A percentile compares a stretch with the other conserved stretches of the same genome.
These are phyloP conservation scores for Pyrenochaeta sp. DNA, from an alignment of 2,329 filamentous ascomycete species.

Conservation along the genomic window DNA sequence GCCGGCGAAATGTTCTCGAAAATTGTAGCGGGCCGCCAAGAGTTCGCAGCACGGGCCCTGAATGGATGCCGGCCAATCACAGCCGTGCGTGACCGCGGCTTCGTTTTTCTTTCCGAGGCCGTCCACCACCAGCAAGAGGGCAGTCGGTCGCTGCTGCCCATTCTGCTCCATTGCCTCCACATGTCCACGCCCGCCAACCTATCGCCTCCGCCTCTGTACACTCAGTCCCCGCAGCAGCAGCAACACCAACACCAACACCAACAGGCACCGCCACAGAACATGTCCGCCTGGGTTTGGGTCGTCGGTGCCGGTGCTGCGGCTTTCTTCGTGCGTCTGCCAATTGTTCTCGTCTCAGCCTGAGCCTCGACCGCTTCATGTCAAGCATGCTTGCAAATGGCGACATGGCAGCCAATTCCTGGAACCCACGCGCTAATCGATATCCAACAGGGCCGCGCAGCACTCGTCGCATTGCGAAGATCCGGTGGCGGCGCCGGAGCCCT, in stretches of 20 bases:
- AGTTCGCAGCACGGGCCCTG: constrained; percentile 17
- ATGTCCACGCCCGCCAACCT: neutral
- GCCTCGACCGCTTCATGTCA: too few species aligned
- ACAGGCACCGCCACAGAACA: constrained; percentile 43
- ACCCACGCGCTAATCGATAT: constrained; percentile 22
- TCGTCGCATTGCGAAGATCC: constrained; percentile 86
- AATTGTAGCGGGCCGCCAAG: constrained; percentile 31
- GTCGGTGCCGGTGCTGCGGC: constrained; percentile 70
- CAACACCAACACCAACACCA: too few species aligned
- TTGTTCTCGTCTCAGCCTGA: neutral
- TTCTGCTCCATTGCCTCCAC: neutral
- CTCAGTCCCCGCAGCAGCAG: constrained; percentile 1
- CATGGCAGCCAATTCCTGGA: too few species aligned
- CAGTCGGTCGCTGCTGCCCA: too few species aligned
- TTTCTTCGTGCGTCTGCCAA: constrained; percentile 62
- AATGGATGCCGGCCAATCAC: constrained; percentile 17
- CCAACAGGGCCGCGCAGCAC: constrained; percentile 82
- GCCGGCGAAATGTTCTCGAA: constrained; percentile 12
- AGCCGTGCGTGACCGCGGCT: constrained; percentile 24
- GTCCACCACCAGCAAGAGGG: too few species aligned
- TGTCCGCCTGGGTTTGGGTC: constrained; percentile 68
- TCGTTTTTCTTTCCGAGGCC: constrained; percentile 20
- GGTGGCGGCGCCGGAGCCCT: constrained; percentile 73
- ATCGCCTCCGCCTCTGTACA: constrained; percentile 7
- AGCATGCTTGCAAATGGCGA: neutral